Evolutionary conservation across 176 grass and related monocot species (phyloP), one percentile per base, ranked within the genome.

Genomic region (Triticum monococcum): DNA sequence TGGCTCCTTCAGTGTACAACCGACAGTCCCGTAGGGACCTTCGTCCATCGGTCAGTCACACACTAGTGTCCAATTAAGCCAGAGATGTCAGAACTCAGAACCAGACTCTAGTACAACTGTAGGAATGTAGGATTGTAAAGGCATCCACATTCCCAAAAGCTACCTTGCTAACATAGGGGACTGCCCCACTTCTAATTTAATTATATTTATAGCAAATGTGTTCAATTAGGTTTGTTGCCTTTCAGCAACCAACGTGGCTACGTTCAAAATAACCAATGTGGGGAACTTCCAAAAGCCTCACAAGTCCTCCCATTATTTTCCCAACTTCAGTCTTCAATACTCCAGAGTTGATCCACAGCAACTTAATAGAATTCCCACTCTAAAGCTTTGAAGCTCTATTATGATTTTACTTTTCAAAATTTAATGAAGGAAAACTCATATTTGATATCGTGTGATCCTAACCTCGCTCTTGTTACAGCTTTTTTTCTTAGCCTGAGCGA

Each of bases 401-500:
- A 48, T 6, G 41, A 68, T 66, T 82, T 40, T 59, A 32, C 64
- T 75, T 9, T 61, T 48, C 38, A 22, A 38, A 45, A 25, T 23
- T 33, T 68, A 24, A 60, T 72, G 56, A 72, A 54, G 7, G 56
- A 40, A 77, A 18, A 60, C 80, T 40, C 38, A 45, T 81, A 79
- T 82, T 74, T 59, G 11, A 10, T 89, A 30, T 33, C 26, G 24
- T 84, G 25, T 36, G 40, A 50, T 85, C 60, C 73, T 84, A 66
- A 81, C 20, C 40, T 87, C 26, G 73, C 30, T 79, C 64, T 80
- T 59, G 3, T 32, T 85, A 18, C 79, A 91, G 93, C 83, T 74
- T 28, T 93, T 85, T 87, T 95, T 87, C 79, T 95, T 84, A 81
- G 89, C 67, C 61, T 86, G 69, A 88, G 85, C 54, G 75, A 68